phyloP scores from a whole-genome alignment of 768 basidiomycete genomes.

The Pholiota microspora region DNA sequence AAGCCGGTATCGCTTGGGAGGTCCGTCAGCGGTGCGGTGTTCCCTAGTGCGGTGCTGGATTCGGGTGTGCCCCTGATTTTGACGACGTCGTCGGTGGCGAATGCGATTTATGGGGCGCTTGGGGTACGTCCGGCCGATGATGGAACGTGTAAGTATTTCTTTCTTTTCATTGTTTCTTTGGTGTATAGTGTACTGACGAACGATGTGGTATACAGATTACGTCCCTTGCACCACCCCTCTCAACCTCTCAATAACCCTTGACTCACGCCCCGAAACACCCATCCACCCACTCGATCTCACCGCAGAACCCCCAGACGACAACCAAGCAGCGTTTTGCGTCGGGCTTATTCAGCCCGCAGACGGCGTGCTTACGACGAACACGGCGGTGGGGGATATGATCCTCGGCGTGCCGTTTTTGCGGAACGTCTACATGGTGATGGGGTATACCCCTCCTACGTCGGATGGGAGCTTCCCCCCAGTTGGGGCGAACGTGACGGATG shows the following conservation, averaged over 20 bases:
- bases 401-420: constrained; percentile 79
- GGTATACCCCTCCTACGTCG: constrained; percentile 47
- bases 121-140: constrained; percentile 57
- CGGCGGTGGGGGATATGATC: constrained; percentile 61
- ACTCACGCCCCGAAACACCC: constrained; percentile 52
- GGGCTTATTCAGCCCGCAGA: constrained; percentile 68
- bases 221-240: constrained; percentile 68
- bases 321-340: constrained; percentile 47
- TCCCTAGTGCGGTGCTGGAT: constrained; percentile 70
- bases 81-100: constrained; percentile 57
- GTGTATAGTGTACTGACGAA: background rate
- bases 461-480: constrained; percentile 43
- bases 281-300: constrained; percentile 79
- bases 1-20: constrained; percentile 39
- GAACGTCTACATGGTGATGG: constrained; percentile 76
- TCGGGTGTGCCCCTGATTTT: constrained; percentile 69
- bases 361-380: constrained; percentile 33
- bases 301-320: constrained; percentile 39
- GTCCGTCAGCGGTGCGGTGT: constrained; percentile 37
- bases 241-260: constrained; percentile 66
- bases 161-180: background rate
- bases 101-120: constrained; percentile 77
- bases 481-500: background rate
- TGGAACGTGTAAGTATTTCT: constrained; percentile 55
- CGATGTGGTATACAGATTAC: constrained; percentile 49